Conservation (phyloP, 2,329 filamentous ascomycete genomes). For the Aspergillus neoniger region DNA sequence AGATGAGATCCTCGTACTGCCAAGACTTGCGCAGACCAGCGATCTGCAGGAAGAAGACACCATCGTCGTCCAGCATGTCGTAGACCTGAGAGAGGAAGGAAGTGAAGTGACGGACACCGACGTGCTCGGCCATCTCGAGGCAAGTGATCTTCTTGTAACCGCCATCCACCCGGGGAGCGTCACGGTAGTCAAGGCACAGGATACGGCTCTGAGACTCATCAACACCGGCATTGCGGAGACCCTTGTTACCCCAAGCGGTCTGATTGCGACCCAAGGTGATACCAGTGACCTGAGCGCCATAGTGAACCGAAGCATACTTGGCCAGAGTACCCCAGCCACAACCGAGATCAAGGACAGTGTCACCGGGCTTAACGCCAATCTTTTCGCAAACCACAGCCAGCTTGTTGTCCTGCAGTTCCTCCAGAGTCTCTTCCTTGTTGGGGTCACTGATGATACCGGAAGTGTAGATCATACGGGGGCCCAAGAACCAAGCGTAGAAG, state of each 20-base stretch:
- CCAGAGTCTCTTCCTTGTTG: constrained; percentile 82
- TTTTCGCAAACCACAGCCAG: constrained; percentile 93
- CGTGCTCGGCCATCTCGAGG: constrained; percentile 98
- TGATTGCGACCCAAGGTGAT: constrained; percentile 95
- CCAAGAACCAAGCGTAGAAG: constrained; percentile 98
- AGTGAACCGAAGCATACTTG: constrained; percentile 89
- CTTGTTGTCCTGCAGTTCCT: constrained; percentile 98
- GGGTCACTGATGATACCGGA: constrained; percentile 90
- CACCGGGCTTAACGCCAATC: constrained; percentile 78
- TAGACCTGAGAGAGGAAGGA: constrained; percentile 82
- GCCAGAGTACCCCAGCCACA: constrained; percentile 98
- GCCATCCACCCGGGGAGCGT: constrained; percentile 77
- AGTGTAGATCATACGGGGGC: constrained; percentile 98
- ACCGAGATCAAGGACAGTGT: constrained; percentile 88
- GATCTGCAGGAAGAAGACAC: constrained; percentile 93
- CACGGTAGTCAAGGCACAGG: constrained; percentile 95
- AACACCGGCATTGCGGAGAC: constrained; percentile 78
- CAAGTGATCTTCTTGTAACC: constrained; percentile 94
- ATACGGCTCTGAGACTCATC: constrained; percentile 87
- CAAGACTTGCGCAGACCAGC: constrained; percentile 90
- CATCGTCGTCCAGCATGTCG: constrained; percentile 95
- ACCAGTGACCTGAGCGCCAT: constrained; percentile 81
- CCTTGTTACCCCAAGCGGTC: constrained; percentile 93
- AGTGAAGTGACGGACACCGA: constrained; percentile 85
- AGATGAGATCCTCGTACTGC: constrained; percentile 98